These are phyloP conservation scores for Tarenaya hassleriana DNA, from an alignment of 345 rosid genomes.

Conservation along the genomic window DNA sequence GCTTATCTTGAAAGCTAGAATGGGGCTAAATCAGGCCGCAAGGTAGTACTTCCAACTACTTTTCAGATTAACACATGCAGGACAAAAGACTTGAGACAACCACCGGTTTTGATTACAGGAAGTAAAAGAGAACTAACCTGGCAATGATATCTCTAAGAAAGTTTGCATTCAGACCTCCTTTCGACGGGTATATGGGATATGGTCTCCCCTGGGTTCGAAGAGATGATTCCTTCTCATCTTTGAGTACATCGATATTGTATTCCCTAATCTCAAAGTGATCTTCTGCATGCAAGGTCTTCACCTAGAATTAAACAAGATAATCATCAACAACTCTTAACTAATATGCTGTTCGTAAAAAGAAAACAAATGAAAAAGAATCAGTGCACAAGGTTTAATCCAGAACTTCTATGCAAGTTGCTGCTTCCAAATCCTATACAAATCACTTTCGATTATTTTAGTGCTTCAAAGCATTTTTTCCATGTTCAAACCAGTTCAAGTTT, in stretches of 20 bases:
- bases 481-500: slow-evolving; percentile 10
- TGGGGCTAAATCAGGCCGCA: slow-evolving; percentile 12
- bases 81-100: not conserved
- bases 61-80: not conserved
- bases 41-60: slow-evolving; percentile 1
- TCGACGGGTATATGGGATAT: slow-evolving; percentile 91
- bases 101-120: not conserved
- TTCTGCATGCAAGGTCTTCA: slow-evolving; percentile 36
- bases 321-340: slow-evolving; percentile 12
- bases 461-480: not conserved
- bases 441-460: not conserved
- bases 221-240: slow-evolving; percentile 60
- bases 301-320: slow-evolving; percentile 22
- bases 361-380: not conserved
- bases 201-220: slow-evolving; percentile 52
- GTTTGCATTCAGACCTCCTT: slow-evolving; percentile 70
- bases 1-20: slow-evolving; percentile 10
- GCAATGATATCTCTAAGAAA: slow-evolving; percentile 58
- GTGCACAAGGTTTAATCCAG: not conserved
- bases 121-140: slow-evolving; percentile 41
- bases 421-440: too few relatives aligned
- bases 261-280: slow-evolving; percentile 92
- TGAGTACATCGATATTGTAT: slow-evolving; percentile 66
- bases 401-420: slow-evolving; percentile 5
- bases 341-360: not conserved